Evolutionary conservation across 441 rosid genomes (phyloP).

Genomic region (Jatropha podagrica): DNA sequence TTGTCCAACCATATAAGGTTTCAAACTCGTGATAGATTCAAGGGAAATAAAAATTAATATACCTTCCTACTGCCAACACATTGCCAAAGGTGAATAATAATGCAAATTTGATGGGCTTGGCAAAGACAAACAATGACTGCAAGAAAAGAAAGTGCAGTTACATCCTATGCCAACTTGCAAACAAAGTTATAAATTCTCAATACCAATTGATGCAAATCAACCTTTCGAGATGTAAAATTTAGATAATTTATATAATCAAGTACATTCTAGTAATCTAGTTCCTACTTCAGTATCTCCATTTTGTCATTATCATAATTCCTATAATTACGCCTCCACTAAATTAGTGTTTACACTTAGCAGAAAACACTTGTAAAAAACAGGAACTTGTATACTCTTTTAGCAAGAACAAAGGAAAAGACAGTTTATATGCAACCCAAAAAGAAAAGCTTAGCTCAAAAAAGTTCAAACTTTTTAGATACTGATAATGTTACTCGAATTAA

Average conservation of each 20-base stretch:
- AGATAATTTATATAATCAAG: not conserved
- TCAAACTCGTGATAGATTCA: not conserved
- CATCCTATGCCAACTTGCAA: not conserved
- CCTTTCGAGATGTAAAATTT: not conserved
- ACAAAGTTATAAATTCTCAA: not conserved
- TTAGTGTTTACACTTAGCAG: not conserved
- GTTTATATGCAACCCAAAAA: no score
- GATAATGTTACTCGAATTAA: not conserved
- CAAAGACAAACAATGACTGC: slow-evolving; percentile 82
- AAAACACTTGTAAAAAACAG: not conserved
- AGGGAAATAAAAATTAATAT: slow-evolving; percentile 17
- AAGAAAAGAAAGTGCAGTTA: slow-evolving; percentile 16
- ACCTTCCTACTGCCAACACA: slow-evolving; percentile 93
- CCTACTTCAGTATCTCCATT: not conserved
- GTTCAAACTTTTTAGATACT: not conserved
- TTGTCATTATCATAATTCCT: not conserved
- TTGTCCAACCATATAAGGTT: not conserved
- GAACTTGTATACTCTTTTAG: not conserved
- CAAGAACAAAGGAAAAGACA: not conserved
- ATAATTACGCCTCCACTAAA: not conserved
- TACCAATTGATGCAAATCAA: not conserved
- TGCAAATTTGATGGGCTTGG: slow-evolving; percentile 82
- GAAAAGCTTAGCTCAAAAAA: not conserved
- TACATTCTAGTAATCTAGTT: slow-evolving; percentile 2
- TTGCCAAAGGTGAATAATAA: slow-evolving; percentile 88